Base-by-base conservation (phyloP, 306 rosid genomes). In the Lathyrus tuberosus region DNA sequence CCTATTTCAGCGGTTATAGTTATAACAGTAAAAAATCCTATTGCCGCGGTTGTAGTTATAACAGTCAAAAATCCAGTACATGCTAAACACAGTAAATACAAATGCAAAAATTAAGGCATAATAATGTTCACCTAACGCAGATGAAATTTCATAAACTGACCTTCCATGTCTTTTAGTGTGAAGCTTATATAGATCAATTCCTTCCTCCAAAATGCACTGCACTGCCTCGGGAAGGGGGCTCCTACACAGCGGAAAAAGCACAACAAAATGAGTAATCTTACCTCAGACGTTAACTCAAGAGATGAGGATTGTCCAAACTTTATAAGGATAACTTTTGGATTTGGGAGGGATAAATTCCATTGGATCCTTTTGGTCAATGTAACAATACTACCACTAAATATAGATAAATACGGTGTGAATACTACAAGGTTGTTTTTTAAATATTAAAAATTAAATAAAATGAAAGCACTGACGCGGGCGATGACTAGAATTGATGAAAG, bases 91-190 rank as follows among this genome's bases (percentile, higher is more conserved):
- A 57, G 63, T 57, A 57, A 6, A 30, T 49, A 53, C 51, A 70
- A 53, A 62, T 47, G 30, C 35, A n/a, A 62, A 68, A 62, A 58
- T 42, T 10, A 37, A 10, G 31, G 52, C 14, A 13, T 35, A 46
- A 60, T 8, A 26, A 62, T 38, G 54, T 62, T 60, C 61, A 62
- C n/a, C 62, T 22, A 43, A 65, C 10, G 52, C 64, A 67, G 47
- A 35, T 2, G 24, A 79, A 15, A 68, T 38, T 59, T 22, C n/a
- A 54, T 67, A 62, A 53, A 84, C 83, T 42, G 76, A 92, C 98
- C 98, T 86, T 82, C 97, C 89, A 81, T 90, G 90, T 76, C 79
- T 81, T 69, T 18, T 75, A 28, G 80, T 76, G 83, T 93, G 98
- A 80, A 88, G 96, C 73, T 80, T 83, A 80, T 81, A 93, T 57